A percentile compares a stretch with the other conserved stretches of the same genome.
Conservation (phyloP, 305 asterid species). For the Euphrasia arctica region DNA sequence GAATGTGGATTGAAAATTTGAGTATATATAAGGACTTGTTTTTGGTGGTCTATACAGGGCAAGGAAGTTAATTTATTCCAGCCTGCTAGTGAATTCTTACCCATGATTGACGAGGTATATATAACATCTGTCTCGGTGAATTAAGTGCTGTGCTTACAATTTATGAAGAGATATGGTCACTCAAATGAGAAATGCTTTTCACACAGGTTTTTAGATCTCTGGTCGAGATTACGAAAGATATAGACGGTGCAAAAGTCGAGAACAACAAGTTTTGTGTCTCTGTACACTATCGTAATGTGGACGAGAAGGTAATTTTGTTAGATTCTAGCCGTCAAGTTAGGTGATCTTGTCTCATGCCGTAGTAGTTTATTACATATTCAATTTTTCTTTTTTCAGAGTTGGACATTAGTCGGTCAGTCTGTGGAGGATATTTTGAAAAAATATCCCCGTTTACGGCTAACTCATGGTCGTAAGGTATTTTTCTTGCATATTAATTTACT, state of each 20-base stretch:
- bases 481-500: conserved; percentile 9
- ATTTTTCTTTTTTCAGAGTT: conserved; percentile 42
- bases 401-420: conserved; percentile 56
- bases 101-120: conserved; percentile 79
- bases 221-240: conserved; percentile 58
- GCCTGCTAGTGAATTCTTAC: conserved; percentile 92
- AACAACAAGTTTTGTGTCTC: conserved; percentile 92
- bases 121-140: conserved; percentile 8
- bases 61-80: conserved; percentile 81
- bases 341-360: neutral
- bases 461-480: conserved; percentile 95
- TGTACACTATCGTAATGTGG: conserved; percentile 91
- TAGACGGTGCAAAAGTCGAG: conserved; percentile 74
- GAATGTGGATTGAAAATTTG: conserved; percentile 2
- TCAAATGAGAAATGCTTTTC: conserved; percentile 8
- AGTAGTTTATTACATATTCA: conserved; percentile 11
- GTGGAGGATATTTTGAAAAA: conserved; percentile 59
- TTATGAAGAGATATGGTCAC: neutral
- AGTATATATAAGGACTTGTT: neutral
- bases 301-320: conserved; percentile 51
- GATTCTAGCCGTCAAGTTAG: conserved; percentile 1
- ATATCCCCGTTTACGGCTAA: conserved; percentile 79
- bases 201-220: conserved; percentile 63
- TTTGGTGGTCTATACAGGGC: conserved; percentile 42
- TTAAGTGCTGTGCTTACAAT: neutral